Conservation (phyloP, 768 basidiomycete species). For the Russula emetica region DNA sequence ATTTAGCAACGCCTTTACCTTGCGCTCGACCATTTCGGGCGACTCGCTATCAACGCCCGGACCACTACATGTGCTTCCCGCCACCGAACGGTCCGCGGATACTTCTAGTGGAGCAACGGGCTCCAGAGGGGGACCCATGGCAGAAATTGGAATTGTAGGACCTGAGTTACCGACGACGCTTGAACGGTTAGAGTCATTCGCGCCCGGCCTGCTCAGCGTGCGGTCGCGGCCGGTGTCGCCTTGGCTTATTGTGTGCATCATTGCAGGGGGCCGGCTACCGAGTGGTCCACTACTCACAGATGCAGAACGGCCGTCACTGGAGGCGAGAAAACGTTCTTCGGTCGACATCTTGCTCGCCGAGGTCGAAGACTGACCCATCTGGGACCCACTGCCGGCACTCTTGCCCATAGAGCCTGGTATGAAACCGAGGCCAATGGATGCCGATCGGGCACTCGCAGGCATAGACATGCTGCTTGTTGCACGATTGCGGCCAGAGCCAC, state of each 20-base stretch:
- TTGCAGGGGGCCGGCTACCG: slow-evolving; percentile 48
- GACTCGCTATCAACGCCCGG: slow-evolving; percentile 53
- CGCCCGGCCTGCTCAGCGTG: slow-evolving; percentile 80
- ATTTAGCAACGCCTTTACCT: slow-evolving; percentile 89
- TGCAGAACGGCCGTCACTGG: slow-evolving; percentile 45
- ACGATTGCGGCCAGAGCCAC: slow-evolving; percentile 61
- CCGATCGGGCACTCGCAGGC: slow-evolving; percentile 41
- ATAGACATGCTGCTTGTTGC: slow-evolving; percentile 43
- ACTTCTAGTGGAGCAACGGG: slow-evolving; percentile 72
- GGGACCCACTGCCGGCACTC: slow-evolving; percentile 34
- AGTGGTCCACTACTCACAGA: slow-evolving; percentile 55
- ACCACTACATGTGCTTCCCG: slow-evolving; percentile 40
- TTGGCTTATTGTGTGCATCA: slow-evolving; percentile 59
- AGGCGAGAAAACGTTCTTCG: slow-evolving; percentile 59
- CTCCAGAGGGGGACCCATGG: slow-evolving; percentile 47
- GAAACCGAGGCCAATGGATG: slow-evolving; percentile 47
- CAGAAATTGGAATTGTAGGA: slow-evolving; percentile 21
- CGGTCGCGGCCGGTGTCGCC: slow-evolving; percentile 53
- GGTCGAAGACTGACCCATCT: slow-evolving; percentile 70
- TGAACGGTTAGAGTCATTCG: slow-evolving; percentile 59
- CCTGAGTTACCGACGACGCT: slow-evolving; percentile 38
- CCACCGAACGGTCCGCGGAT: slow-evolving; percentile 82
- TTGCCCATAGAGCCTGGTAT: slow-evolving; percentile 38
- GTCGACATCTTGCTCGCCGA: slow-evolving; percentile 55
- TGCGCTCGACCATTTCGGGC: slow-evolving; percentile 85